Percentiles rank a stretch among this genome's conserved stretches.
Evolutionary conservation across 805 yeast genomes (phyloP).

Genomic region (Torulaspora indica): DNA sequence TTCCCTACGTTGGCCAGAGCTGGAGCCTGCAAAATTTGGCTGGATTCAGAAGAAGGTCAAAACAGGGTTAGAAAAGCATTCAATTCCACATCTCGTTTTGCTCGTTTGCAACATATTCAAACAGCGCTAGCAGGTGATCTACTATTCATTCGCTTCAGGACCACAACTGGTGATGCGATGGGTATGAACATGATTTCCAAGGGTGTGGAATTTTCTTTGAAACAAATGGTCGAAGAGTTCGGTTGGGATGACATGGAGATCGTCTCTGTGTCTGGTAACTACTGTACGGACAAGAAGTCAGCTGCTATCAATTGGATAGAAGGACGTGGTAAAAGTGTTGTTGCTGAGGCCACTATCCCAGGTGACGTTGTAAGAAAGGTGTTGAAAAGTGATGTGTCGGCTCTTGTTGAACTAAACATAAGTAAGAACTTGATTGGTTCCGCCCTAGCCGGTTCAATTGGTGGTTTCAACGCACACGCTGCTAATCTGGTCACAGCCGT

Average conservation of each 20-base stretch:
- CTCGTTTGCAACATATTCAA: slow-evolving; percentile 83
- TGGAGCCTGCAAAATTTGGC: slow-evolving; percentile 92
- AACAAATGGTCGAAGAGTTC: slow-evolving; percentile 76
- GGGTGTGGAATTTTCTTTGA: slow-evolving; percentile 87
- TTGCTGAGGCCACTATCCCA: slow-evolving; percentile 92
- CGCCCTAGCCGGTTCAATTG: slow-evolving; percentile 97
- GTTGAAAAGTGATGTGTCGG: slow-evolving; percentile 86
- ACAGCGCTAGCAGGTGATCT: slow-evolving; percentile 93
- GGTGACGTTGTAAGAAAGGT: slow-evolving; percentile 73
- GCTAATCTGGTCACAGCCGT: slow-evolving; percentile 95
- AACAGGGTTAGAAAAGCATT: slow-evolving; percentile 76
- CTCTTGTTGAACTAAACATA: slow-evolving; percentile 83
- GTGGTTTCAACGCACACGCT: slow-evolving; percentile 98
- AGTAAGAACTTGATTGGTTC: slow-evolving; percentile 91
- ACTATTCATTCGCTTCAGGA: slow-evolving; percentile 85
- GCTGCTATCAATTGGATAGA: slow-evolving; percentile 99
- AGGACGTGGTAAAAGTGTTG: slow-evolving; percentile 97
- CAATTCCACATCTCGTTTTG: slow-evolving; percentile 95
- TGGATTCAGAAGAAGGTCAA: slow-evolving; percentile 94
- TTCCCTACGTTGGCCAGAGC: slow-evolving; percentile 81
- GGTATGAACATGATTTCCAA: slow-evolving; percentile 99
- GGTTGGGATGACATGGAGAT: slow-evolving; percentile 94
- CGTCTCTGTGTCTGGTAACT: slow-evolving; percentile 92
- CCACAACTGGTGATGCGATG: slow-evolving; percentile 99
- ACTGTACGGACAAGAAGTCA: slow-evolving; percentile 95